Evolutionary conservation across 495 filamentous ascomycete genomes (phyloP).

Genomic region (Trichoderma reesei): DNA sequence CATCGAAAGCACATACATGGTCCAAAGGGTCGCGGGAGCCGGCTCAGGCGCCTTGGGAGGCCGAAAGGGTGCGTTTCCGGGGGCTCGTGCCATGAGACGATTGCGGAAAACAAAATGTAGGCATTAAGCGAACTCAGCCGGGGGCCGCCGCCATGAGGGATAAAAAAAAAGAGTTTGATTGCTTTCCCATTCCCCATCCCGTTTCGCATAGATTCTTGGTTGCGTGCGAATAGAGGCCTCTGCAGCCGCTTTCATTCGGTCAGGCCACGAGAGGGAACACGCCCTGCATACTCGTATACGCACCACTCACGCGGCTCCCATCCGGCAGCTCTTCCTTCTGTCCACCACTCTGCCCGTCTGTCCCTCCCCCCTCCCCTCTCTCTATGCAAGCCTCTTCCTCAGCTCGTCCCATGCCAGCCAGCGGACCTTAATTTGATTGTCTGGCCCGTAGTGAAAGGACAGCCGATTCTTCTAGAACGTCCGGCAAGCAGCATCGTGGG

Average conservation of each 20-base stretch:
- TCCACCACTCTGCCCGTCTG: no score
- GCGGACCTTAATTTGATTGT: background rate
- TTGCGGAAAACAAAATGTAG: background rate
- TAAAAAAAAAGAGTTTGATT: background rate
- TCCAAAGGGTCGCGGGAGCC: background rate
- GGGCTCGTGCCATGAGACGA: background rate
- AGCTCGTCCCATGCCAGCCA: background rate
- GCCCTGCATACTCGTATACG: no score
- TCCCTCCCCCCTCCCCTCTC: background rate
- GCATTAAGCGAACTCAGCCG: background rate
- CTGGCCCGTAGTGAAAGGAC: background rate
- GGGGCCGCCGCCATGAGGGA: no score
- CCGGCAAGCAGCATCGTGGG: background rate
- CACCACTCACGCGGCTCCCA: no score
- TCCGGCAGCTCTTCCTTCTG: background rate
- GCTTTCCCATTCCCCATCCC: no score
- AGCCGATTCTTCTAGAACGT: background rate
- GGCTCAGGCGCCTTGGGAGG: background rate
- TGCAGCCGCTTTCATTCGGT: no score
- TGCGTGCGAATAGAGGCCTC: background rate
- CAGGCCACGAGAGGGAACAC: no score
- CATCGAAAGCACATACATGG: background rate
- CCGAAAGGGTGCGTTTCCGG: background rate
- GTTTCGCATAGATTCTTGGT: constrained; percentile 1
- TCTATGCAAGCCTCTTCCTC: no score